Base-by-base conservation (phyloP, 2,329 filamentous ascomycete species). In the Huntiella savannae region DNA sequence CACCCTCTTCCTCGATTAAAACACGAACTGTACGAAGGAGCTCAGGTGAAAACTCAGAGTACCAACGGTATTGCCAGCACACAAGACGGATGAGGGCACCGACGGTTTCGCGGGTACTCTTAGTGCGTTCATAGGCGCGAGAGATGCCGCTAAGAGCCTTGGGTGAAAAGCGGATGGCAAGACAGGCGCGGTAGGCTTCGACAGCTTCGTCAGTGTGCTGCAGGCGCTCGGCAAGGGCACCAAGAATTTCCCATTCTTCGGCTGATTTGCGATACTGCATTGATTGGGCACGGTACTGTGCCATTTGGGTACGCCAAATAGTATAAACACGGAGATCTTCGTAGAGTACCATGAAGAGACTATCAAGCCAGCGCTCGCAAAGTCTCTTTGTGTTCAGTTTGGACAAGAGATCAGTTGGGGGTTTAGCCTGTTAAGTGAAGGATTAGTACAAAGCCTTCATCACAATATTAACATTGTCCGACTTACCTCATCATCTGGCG, bases 31-130 rank as follows among this genome's bases (percentile, higher is more conserved):
- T 80, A 61, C 79, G 84, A 46, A 98, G 73, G 38, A 98, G 71
- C 53, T 87, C 79, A 1, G 91, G 91, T 13, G 87, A 95, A 64
- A 98, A 98, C 73, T 98, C 91, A 48, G 87, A 95, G 66, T 98
- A 98, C 91, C 91, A 98, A 54, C 91, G 73, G 64, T 95, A 98
- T 64, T 98, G 91, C 91, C 91, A 98, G 10, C 88, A 91, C 33
- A 96, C 84, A 37, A 98, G 68, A 45, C 86, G 71, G 53, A 98
- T 95, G 49, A 95, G 69, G n/a, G 83, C 79, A 22, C 78, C 81
- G 5, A 96, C 72, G 48, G 79, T 84, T 50, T 86, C 82, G 51
- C 85, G 70, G 3, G 83, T 86, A 62, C 83, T 84, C 56, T 81
- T 82, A 49, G 72, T 71, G 58, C 75, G 75, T 62, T 92, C 82